Percentiles rank a stretch among this genome's conserved stretches.
phyloP scores from a whole-genome alignment of 2,329 filamentous ascomycete species.

The Metarhizium humberi region DNA sequence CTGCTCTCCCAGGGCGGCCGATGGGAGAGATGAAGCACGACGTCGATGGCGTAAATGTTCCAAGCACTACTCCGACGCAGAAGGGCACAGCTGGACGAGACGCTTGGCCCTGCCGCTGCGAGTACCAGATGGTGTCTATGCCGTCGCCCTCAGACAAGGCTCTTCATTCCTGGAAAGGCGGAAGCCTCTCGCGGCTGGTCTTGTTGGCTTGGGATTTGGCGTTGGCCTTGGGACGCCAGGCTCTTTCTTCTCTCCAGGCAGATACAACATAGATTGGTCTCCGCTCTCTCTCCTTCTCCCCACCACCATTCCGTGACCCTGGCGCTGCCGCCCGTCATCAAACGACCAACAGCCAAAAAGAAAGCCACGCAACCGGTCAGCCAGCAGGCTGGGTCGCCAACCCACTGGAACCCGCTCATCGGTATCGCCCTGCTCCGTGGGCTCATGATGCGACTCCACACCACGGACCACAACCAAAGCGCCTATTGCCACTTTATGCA shows the following conservation, averaged over 20 bases:
- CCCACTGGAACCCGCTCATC: conserved; percentile 3
- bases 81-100: not conserved
- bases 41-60: not conserved
- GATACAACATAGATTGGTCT: not conserved
- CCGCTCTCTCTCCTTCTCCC: not conserved
- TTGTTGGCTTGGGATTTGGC: not conserved
- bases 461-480: not conserved
- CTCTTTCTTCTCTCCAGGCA: not conserved
- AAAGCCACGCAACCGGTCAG: conserved; percentile 3
- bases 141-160: too few relatives aligned
- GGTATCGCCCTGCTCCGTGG: not conserved
- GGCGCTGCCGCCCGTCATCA: not conserved
- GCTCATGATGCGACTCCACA: not conserved
- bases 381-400: conserved; percentile 2
- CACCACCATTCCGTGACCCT: not conserved
- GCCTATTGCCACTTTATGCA: not conserved
- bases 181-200: not conserved
- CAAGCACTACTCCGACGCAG: not conserved
- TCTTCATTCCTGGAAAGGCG: too few relatives aligned
- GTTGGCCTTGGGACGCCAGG: not conserved
- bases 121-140: too few relatives aligned
- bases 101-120: not conserved
- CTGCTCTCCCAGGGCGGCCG: conserved; percentile 1
- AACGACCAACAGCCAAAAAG: conserved; percentile 1
- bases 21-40: not conserved